These are phyloP conservation scores for Rhypophila decipiens DNA, from an alignment of 495 filamentous ascomycete species.

Conservation along the genomic window DNA sequence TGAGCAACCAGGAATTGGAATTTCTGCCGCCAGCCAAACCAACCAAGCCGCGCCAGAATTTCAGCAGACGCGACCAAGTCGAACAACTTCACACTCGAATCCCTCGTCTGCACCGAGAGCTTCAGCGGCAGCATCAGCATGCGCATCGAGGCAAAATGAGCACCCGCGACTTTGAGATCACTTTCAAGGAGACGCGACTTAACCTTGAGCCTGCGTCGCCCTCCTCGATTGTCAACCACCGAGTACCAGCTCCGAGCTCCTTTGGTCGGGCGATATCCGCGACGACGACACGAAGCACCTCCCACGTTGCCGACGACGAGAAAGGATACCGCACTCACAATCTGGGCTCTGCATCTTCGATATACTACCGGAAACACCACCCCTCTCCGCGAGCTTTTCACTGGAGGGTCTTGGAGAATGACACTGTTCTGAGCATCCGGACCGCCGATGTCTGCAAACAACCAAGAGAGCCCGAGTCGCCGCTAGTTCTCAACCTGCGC, in stretches of 20 bases:
- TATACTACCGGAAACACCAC: slow-evolving; percentile 74
- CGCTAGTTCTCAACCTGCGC: slow-evolving; percentile 67
- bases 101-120: slow-evolving; percentile 11
- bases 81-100: slow-evolving; percentile 10
- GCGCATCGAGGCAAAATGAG: slow-evolving; percentile 39
- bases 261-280: slow-evolving; percentile 30
- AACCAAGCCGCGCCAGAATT: slow-evolving; percentile 16
- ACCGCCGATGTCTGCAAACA: slow-evolving; percentile 74
- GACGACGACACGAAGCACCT: slow-evolving; percentile 1
- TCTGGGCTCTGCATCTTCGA: slow-evolving; percentile 70
- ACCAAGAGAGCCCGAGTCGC: slow-evolving; percentile 55
- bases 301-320: slow-evolving; percentile 53
- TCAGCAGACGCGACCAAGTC: slow-evolving; percentile 15
- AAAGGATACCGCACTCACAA: slow-evolving; percentile 61
- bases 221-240: slow-evolving; percentile 64
- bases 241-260: slow-evolving; percentile 50
- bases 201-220: slow-evolving; percentile 68
- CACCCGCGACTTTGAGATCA: slow-evolving; percentile 35
- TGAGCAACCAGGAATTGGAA: too few species aligned
- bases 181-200: slow-evolving; percentile 83
- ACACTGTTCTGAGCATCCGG: slow-evolving; percentile 74
- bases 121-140: slow-evolving; percentile 3
- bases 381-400: slow-evolving; percentile 75
- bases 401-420: slow-evolving; percentile 81
- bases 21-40: slow-evolving; percentile 5